Evolutionary conservation across 148 eudicot genomes (phyloP).

Genomic region (Camellia japonica): DNA sequence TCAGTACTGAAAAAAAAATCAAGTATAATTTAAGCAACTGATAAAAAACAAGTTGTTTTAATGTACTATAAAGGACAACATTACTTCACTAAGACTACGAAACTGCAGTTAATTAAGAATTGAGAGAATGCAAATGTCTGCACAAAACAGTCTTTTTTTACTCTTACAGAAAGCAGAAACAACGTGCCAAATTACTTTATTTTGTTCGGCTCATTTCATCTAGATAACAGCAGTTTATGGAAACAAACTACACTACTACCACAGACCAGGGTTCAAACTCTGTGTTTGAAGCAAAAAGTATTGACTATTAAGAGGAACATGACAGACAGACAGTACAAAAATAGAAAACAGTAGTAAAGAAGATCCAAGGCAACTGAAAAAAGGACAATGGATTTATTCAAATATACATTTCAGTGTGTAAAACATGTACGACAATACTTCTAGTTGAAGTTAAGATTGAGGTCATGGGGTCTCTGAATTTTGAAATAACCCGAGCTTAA

Average conservation of each 20-base stretch:
- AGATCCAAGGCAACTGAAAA: neutral
- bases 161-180: neutral
- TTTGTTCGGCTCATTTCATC: neutral
- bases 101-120: conserved; percentile 1
- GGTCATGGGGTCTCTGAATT: neutral
- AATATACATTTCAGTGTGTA: neutral
- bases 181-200: neutral
- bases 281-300: neutral
- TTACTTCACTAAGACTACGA: neutral
- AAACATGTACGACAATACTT: neutral
- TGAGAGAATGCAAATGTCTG: neutral
- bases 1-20: neutral
- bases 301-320: conserved; percentile 5
- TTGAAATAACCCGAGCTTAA: neutral
- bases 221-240: neutral
- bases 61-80: neutral
- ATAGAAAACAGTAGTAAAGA: conserved; percentile 3
- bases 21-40: neutral
- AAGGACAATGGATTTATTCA: neutral
- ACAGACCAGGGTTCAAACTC: neutral
- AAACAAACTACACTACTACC: neutral
- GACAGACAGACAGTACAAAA: neutral
- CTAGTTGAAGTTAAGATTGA: neutral
- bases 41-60: neutral
- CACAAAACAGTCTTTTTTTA: neutral